These are phyloP conservation scores for Russula emetica DNA, from an alignment of 768 basidiomycete species.

Conservation along the genomic window DNA sequence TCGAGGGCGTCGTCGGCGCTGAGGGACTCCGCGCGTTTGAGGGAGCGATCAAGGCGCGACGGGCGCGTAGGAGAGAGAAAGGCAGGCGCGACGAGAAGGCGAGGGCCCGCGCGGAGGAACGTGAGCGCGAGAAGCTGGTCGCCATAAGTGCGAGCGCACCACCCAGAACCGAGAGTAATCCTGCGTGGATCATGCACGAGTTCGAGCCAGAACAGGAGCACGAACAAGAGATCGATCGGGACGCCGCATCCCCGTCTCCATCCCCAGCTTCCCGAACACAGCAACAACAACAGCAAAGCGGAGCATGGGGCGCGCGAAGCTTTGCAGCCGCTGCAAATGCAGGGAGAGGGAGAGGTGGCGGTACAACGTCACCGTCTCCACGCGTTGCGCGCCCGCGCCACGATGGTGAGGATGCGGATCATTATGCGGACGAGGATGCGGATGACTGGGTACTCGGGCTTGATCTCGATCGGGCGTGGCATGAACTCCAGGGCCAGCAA, in stretches of 20 bases:
- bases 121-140: conserved; percentile 36
- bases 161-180: neutral
- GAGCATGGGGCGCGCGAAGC: conserved; percentile 76
- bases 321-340: conserved; percentile 78
- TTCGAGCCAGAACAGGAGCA: conserved; percentile 15
- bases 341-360: conserved; percentile 35
- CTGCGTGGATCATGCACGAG: conserved; percentile 16
- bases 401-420: conserved; percentile 25
- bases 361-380: conserved; percentile 33
- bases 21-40: conserved; percentile 82
- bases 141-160: neutral
- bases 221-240: neutral
- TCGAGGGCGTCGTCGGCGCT: conserved; percentile 69
- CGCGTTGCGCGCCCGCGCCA: conserved; percentile 30
- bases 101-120: conserved; percentile 69
- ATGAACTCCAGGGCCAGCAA: conserved; percentile 65
- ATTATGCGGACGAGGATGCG: conserved; percentile 22
- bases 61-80: conserved; percentile 73
- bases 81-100: conserved; percentile 84
- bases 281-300: conserved; percentile 30
- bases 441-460: conserved; percentile 78
- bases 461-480: conserved; percentile 49
- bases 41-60: conserved; percentile 70
- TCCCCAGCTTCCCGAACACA: neutral
- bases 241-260: conserved; percentile 2